These are phyloP conservation scores for Guillardia theta DNA, from an alignment of 78 protist genomes.

Conservation along the genomic window DNA sequence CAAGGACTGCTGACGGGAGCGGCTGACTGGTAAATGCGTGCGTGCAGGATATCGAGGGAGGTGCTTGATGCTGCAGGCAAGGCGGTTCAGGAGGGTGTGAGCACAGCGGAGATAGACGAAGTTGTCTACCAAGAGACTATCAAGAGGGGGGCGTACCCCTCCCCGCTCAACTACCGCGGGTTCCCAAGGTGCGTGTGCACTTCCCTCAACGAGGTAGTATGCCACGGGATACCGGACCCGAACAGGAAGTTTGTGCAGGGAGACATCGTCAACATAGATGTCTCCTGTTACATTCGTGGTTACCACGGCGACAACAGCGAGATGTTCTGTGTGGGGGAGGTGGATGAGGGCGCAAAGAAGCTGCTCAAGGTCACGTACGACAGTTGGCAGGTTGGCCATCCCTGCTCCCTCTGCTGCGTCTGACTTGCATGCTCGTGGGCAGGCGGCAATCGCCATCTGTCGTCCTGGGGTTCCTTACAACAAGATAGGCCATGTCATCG, in stretches of 20 bases:
- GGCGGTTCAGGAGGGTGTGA: constrained; percentile 53
- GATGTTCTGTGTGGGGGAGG: constrained; percentile 87
- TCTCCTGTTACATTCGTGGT: constrained; percentile 84
- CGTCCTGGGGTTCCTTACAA: not conserved
- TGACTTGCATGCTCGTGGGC: not conserved
- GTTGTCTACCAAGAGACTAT: constrained; percentile 75
- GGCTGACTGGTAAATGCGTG: not conserved
- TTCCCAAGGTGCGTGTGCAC: not conserved
- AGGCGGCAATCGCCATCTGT: constrained; percentile 38
- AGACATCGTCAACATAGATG: constrained; percentile 91
- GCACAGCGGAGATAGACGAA: constrained; percentile 49
- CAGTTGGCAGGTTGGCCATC: not conserved
- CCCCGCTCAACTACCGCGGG: constrained; percentile 86
- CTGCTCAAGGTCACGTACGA: not conserved
- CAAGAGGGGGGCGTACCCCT: constrained; percentile 88
- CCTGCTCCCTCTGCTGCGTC: not conserved
- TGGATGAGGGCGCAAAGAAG: constrained; percentile 4
- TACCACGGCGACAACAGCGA: constrained; percentile 92
- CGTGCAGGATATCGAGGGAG: constrained; percentile 17
- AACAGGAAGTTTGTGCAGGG: constrained; percentile 9
- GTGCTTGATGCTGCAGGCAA: constrained; percentile 80
- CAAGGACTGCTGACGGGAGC: not conserved
- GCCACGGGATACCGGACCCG: constrained; percentile 96
- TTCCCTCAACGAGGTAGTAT: constrained; percentile 63
- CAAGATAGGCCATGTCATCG: not conserved